Evolutionary conservation across 805 yeast species (phyloP), one percentile per base, ranked within the genome.

Genomic region (Starmerella asiatica): DNA sequence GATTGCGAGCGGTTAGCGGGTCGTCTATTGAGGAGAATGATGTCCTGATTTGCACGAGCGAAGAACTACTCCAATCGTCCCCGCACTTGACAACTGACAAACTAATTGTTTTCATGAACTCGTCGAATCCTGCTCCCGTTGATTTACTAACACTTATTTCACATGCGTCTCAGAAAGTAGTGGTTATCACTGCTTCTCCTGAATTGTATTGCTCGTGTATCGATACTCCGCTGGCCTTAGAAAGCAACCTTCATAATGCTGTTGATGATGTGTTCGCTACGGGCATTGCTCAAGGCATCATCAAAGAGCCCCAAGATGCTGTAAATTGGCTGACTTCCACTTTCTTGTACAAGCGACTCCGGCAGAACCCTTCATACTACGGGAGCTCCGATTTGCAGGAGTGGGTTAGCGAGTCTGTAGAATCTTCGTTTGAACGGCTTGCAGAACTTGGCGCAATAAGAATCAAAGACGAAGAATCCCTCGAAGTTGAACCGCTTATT

Each of bases 241-340:
- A 93, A 57, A 83, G 95, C 59, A 72, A 68, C 49, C 54, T 85
- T 47, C 70, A 69, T 40, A 58, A 63, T 15, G 60, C 61, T 39
- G 48, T 85, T 12, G 76, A 71, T 43, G 96, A 91, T 55, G 66
- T 71, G 0, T 68, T 88, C 27, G 57, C 81, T 31, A 70, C 73
- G 33, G 97, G 83, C 50, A 76, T 85, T n/a, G 71, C 80, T 28
- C 70, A 75, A 5, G 64, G 72, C 2, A 64, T 75, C 12, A 69
- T 88, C 42, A 68, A 64, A 34, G 65, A 71, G 6, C 74, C 80
- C 53, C 95, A 86, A 51, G 91, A 80, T 49, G 82, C 93, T 51
- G 72, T 91, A 43, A 95, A 88, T 52, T 84, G 94, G 93, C 54
- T 91, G 26, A 80, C 95, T 0, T 82, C 71, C 55, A 70, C 94